Evolutionary conservation across 176 grass and related monocot species (phyloP).

Genomic region (Tillandsia fasciculata): DNA sequence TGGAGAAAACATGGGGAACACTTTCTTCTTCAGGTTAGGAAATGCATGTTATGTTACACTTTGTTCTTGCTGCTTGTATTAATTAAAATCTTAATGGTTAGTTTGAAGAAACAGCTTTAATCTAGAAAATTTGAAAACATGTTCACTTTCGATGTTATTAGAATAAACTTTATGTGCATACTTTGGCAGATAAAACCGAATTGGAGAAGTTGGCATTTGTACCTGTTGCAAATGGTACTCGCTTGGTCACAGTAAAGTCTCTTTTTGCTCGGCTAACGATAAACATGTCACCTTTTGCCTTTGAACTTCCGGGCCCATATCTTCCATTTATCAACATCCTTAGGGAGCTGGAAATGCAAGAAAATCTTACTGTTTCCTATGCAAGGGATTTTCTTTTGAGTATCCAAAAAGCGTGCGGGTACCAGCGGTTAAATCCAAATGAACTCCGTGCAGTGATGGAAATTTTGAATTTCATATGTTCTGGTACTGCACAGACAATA

Average conservation of each 20-base stretch:
- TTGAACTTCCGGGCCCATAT: conserved; percentile 75
- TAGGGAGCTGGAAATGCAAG: conserved; percentile 84
- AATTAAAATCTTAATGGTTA: background rate
- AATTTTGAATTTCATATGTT: conserved; percentile 84
- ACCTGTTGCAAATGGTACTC: conserved; percentile 93
- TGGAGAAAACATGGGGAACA: conserved; percentile 82
- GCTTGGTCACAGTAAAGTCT: conserved; percentile 75
- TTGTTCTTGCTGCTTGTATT: conserved; percentile 2
- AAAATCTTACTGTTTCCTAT: conserved; percentile 66
- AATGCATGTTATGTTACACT: conserved; percentile 11
- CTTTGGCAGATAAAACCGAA: conserved; percentile 57
- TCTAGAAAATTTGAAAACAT: too few species aligned
- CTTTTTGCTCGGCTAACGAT: conserved; percentile 78
- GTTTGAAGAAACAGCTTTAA: background rate
- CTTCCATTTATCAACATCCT: conserved; percentile 76
- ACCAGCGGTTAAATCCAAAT: conserved; percentile 90
- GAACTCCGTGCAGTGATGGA: conserved; percentile 87
- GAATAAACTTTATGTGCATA: background rate
- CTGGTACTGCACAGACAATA: conserved; percentile 35
- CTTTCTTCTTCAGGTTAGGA: conserved; percentile 71
- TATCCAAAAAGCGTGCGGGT: conserved; percentile 89
- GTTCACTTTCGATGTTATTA: too few species aligned
- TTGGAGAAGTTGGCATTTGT: conserved; percentile 80
- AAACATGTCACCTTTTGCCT: conserved; percentile 95
- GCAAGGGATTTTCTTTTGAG: conserved; percentile 79